Evolutionary conservation across 2,329 filamentous ascomycete genomes (phyloP).

Genomic region (Botrytis medusae): DNA sequence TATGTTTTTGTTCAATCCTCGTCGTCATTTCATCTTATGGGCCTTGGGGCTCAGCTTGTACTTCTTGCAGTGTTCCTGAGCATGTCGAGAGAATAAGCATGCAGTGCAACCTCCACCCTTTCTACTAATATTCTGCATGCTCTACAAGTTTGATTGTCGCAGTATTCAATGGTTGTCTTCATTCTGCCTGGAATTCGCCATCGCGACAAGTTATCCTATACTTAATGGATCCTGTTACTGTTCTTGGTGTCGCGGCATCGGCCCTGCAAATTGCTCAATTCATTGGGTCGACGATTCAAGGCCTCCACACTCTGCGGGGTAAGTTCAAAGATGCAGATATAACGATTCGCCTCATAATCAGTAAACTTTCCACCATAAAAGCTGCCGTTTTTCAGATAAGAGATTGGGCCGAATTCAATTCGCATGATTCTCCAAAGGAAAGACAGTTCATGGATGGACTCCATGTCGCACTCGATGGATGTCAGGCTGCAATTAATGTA

Average conservation of each 20-base stretch:
- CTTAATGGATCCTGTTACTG: slow-evolving; percentile 17
- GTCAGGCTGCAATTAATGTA: slow-evolving; percentile 41
- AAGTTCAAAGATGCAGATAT: slow-evolving; percentile 23
- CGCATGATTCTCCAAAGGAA: slow-evolving; percentile 30
- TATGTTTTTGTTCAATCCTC: neutral
- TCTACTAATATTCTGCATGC: neutral
- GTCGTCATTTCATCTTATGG: neutral
- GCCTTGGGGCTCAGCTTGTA: neutral
- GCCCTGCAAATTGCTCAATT: slow-evolving; percentile 19
- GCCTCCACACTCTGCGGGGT: slow-evolving; percentile 21
- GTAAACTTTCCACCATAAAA: slow-evolving; percentile 23
- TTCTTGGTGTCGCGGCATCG: slow-evolving; percentile 11
- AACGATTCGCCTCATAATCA: slow-evolving; percentile 23
- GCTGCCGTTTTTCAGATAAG: slow-evolving; percentile 24
- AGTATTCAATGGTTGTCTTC: neutral
- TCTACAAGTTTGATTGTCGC: neutral
- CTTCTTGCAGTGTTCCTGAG: neutral
- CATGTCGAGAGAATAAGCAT: neutral
- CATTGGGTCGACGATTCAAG: slow-evolving; percentile 22
- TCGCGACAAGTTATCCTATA: neutral
- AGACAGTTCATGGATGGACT: slow-evolving; percentile 38
- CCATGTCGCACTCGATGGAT: slow-evolving; percentile 41
- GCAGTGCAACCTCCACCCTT: neutral
- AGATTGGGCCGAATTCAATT: slow-evolving; percentile 26
- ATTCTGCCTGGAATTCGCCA: neutral